Percentiles rank a stretch among this genome's conserved stretches.
Evolutionary conservation across 1,284 basidiomycete genomes (phyloP).

Genomic region (Ceratobasidium sp.): DNA sequence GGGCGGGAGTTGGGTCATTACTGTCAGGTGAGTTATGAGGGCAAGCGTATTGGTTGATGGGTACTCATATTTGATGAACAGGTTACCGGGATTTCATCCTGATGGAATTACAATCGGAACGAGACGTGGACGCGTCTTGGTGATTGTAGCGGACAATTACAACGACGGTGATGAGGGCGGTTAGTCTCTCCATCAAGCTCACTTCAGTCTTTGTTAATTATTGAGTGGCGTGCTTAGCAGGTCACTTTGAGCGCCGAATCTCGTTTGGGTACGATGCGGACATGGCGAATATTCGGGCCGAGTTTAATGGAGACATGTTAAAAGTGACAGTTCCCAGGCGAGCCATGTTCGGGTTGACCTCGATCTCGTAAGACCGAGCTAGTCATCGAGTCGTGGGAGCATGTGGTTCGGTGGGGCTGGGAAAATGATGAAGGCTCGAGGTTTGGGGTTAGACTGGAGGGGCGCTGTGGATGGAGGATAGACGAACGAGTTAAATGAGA

Average conservation of each 20-base stretch:
- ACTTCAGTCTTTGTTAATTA: not conserved
- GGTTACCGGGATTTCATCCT: constrained; percentile 17
- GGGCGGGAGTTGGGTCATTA: constrained; percentile 27
- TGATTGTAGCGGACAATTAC: constrained; percentile 32
- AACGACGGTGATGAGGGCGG: constrained; percentile 27
- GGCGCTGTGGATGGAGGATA: not conserved
- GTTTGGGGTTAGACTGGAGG: not conserved
- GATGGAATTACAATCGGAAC: constrained; percentile 31
- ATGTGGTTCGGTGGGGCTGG: not conserved
- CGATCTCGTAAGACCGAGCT: not conserved
- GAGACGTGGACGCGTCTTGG: constrained; percentile 17
- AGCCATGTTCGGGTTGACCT: constrained; percentile 1
- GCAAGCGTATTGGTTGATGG: not conserved
- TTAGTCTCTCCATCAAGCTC: not conserved
- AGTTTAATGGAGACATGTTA: constrained; percentile 67
- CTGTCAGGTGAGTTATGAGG: constrained; percentile 4
- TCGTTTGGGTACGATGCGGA: constrained; percentile 77
- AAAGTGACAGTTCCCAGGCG: constrained; percentile 36
- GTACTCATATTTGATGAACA: not conserved
- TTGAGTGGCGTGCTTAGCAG: constrained; percentile 48
- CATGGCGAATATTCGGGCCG: constrained; percentile 68
- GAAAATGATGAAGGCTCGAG: not conserved
- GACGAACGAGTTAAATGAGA: not conserved
- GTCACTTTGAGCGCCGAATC: constrained; percentile 75
- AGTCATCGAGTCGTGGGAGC: too few species aligned